These are phyloP conservation scores for Tylopilus sp. DNA, from an alignment of 1,284 basidiomycete species.

Conservation along the genomic window DNA sequence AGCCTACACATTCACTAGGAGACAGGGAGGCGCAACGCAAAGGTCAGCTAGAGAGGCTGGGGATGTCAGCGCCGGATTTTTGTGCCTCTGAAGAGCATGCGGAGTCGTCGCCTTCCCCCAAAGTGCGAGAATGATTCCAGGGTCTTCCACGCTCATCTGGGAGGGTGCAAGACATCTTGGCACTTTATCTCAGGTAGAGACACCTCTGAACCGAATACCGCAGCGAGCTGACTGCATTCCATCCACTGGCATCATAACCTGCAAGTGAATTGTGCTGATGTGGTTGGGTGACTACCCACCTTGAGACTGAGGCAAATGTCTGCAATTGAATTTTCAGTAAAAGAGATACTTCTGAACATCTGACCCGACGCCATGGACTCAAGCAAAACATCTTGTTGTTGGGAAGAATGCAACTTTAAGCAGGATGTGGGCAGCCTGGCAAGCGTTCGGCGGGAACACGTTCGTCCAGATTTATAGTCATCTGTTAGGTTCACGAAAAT, in stretches of 20 bases:
- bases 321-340: neutral
- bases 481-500: too few species aligned
- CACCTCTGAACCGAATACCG: neutral
- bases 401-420: neutral
- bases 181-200: neutral
- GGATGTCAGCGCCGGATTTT: neutral
- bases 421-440: too few species aligned
- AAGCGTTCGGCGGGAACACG: too few species aligned
- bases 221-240: neutral
- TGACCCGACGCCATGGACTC: neutral
- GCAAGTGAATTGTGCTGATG: neutral
- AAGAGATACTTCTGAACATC: neutral
- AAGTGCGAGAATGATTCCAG: neutral
- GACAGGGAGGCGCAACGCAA: neutral
- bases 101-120: neutral
- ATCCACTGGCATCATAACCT: too few species aligned
- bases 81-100: neutral
- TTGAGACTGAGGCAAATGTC: neutral
- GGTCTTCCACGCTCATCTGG: neutral
- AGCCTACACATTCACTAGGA: neutral
- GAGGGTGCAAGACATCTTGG: neutral
- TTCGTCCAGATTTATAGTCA: too few species aligned
- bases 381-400: neutral
- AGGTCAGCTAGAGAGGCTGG: neutral
- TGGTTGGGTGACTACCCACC: neutral